These are phyloP conservation scores for Cryptosporidium andersoni DNA, from an alignment of 169 alveolate species.

Conservation along the genomic window DNA sequence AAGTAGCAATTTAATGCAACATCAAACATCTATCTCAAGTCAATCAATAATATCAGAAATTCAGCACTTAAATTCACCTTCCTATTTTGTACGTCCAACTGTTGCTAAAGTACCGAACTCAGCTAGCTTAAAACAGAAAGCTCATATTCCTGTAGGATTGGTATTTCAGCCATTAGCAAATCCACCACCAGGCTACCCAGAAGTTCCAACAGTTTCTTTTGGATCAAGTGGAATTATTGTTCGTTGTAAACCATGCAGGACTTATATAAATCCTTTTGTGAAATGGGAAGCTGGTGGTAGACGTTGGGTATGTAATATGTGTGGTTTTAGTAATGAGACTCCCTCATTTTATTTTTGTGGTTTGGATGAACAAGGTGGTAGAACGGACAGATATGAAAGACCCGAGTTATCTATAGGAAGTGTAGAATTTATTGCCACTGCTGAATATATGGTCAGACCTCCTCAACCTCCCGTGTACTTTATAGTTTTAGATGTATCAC, in stretches of 20 bases:
- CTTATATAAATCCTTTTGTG: constrained; percentile 96
- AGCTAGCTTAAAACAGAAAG: constrained; percentile 81
- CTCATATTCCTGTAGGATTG: constrained; percentile 81
- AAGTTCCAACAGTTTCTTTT: constrained; percentile 85
- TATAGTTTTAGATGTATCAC: constrained; percentile 88
- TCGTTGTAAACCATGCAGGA: constrained; percentile 90
- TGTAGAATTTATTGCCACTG: constrained; percentile 94
- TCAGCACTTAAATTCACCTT: constrained; percentile 62
- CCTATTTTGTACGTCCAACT: constrained; percentile 62
- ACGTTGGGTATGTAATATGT: constrained; percentile 95
- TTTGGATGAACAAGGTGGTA: constrained; percentile 78
- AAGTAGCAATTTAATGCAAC: too few relatives aligned
- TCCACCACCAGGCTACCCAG: constrained; percentile 84
- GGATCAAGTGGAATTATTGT: constrained; percentile 87
- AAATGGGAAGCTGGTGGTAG: constrained; percentile 93
- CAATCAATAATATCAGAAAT: constrained; percentile 26
- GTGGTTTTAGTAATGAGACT: constrained; percentile 92
- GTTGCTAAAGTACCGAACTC: constrained; percentile 72
- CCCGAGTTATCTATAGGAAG: constrained; percentile 92
- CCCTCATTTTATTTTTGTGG: constrained; percentile 79
- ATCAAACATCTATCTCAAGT: background rate
- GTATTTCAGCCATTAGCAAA: constrained; percentile 85
- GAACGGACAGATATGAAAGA: constrained; percentile 86
- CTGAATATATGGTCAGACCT: constrained; percentile 95
- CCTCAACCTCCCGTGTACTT: constrained; percentile 96